Evolutionary conservation across 2,329 filamentous ascomycete species (phyloP), one percentile per base, ranked within the genome.

Genomic region (Macrophomina phaseolina): DNA sequence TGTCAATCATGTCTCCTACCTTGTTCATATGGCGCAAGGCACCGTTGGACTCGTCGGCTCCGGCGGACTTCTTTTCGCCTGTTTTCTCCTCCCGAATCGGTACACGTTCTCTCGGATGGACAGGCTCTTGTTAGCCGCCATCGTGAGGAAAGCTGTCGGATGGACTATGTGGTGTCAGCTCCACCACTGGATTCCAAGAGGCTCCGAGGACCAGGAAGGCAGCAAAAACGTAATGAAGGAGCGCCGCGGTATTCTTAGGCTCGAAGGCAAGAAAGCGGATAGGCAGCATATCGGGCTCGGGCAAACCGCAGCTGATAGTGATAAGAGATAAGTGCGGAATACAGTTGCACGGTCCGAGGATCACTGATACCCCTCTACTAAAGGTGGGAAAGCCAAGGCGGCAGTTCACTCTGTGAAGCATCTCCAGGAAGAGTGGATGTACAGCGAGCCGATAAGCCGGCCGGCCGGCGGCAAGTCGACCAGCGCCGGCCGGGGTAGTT

Each of bases 1-100:
- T 53, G 30, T 53, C 51, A n/a, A 53, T 53, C 4, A 53, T 30
- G 36, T 53, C 51, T 12, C 51, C 51, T 12, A 53, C 51, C 28
- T 28, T 53, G 30, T 53, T 53, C 51, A 53, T 53, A 11, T 53
- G 51, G 30, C 51, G 28, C 30, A 53, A 34, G 5, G 30, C 30
- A 36, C 51, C 51, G 14, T 53, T 53, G 5, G 51, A 36, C 51
- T 53, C 51, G 5, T 53, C 51, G 9, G 51, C 51, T 14, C 34
- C 51, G 28, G 51, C 51, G 16, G 32, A 30, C 30, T 53, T 53
- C 51, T 53, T 53, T 8, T 53, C 51, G 14, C 30, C 11, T 7
- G 51, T 34, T 6, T 36, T 53, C 12, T 30, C 18, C 11, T 53
- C 51, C 12, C 18, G 51, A 16, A n/a, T 18, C 30, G 28, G 11